Evolutionary conservation across 306 rosid genomes (phyloP), one percentile per base, ranked within the genome.

Genomic region (Vicia villosa): DNA sequence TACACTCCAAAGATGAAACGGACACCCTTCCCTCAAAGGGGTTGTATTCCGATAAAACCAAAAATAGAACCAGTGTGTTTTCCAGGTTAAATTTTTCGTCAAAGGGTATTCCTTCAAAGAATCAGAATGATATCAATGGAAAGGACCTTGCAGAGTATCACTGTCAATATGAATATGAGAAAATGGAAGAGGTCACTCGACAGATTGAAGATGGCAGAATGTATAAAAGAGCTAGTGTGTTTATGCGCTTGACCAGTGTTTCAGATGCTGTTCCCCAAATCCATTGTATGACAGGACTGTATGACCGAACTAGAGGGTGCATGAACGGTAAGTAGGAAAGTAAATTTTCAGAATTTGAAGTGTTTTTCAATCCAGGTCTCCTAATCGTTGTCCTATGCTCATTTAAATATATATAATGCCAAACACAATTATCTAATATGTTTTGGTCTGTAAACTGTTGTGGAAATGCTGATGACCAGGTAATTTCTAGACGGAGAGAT

Each of bases 81-180:
- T 82, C 84, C 15, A 82, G 86, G 47, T 50, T 85, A 46, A 65
- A 26, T 62, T 61, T 76, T 57, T 60, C 72, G 52, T 63, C 69
- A 8, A 57, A 75, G 69, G 17, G 43, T 34, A 21, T 0, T 43
- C 22, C 41, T 36, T 59, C 57, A 40, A 41, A 62, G 50, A 77
- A 45, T 61, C 52, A 54, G 49, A 57, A 75, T 21, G 37, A 8
- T 57, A n/a, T 8, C 16, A 10, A 58, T 20, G 72, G 50, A 36
- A 57, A 56, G 17, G 43, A 46, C 73, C 24, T 47, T 47, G 63
- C 47, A 30, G 56, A 32, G 70, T 65, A 12, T 15, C 28, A 15
- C 43, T 66, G 38, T 63, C 28, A 22, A n/a, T 22, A 36, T 14
- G 42, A 6, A 54, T 28, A 6, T 55, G 68, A 49, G 63, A 63